Base-by-base conservation (phyloP, 1,139 yeast genomes). In the Yamadazyma sp. region DNA sequence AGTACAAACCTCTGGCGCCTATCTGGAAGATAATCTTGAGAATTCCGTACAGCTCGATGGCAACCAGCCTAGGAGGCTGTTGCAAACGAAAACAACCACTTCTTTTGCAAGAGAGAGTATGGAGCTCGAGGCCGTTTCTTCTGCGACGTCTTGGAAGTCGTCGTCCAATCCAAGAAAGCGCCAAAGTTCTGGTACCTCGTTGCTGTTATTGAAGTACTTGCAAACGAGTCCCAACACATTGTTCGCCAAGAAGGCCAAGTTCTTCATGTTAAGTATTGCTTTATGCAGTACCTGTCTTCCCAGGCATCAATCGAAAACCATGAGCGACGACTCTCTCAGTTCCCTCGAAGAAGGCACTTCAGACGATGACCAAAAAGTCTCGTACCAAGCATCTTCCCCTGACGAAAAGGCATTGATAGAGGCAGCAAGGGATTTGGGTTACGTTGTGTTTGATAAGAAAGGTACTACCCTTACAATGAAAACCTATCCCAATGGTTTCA, bases 401-500 rank as follows among this genome's bases (percentile, higher is more conserved):
- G 98, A 92, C 65, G 99, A 92, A 58, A 63, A 91, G 39, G 98
- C 99, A 0, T 69, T 92, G 31, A 92, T 92, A 2, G 81, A 85
- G 42, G 98, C 98, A 1, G 98, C 98, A 0, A 73, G 96, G 49
- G 98, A 92, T 57, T 72, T 92, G 69, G 98, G 98, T 0, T 94
- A 72, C 58, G 82, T 91, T 20, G 84, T 89, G 7, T 75, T 71
- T 45, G 89, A 87, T 44, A 78, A 87, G 41, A 78, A 78, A 43
- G 78, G 79, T 36, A 75, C 74, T 41, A 60, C 64, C 1, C 59
- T 92, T 34, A 77, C 82, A 0, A 63, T 94, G 14, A 82, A 91
- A 49, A 80, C 91, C 0, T 92, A 83, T 56, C 97, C 98, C 0
- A 54, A 81, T 38, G 98, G 98, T 0, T 81, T 87, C 58, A 85